Percentiles rank a stretch among this genome's conserved stretches.
Conservation (phyloP, 2,329 filamentous ascomycete species). For the Monascus ruber region DNA sequence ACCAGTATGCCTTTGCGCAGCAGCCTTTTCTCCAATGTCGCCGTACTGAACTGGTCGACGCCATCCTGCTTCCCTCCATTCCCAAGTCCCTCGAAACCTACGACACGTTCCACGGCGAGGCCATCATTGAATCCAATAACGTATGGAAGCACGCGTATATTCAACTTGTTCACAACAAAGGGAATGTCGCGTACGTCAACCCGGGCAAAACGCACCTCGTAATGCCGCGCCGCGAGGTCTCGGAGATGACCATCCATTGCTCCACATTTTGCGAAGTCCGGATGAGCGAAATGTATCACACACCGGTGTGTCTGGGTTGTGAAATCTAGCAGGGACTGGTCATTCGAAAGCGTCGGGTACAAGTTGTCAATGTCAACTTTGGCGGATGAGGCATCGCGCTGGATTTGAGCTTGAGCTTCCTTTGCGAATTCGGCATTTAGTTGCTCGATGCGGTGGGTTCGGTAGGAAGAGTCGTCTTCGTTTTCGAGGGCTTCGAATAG, state of each 20-base stretch:
- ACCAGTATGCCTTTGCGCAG: constrained; percentile 28
- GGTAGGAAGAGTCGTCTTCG: constrained; percentile 44
- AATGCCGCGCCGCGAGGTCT: constrained; percentile 28
- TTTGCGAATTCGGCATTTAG: constrained; percentile 46
- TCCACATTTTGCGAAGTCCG: constrained; percentile 50
- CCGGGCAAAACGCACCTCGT: constrained; percentile 34
- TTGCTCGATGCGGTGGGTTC: constrained; percentile 47
- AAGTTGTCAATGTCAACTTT: constrained; percentile 6
- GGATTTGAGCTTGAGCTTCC: constrained; percentile 26
- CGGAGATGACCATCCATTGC: constrained; percentile 52
- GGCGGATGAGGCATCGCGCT: constrained; percentile 23
- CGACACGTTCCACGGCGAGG: constrained; percentile 31
- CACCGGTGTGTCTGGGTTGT: constrained; percentile 48
- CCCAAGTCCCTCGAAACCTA: constrained; percentile 38
- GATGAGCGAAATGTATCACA: constrained; percentile 54
- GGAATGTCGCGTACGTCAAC: constrained; percentile 36
- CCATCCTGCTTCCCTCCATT: constrained; percentile 24
- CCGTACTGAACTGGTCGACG: constrained; percentile 28
- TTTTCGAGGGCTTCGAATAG: constrained; percentile 46
- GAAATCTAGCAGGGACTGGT: constrained; percentile 49
- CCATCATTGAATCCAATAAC: constrained; percentile 40
- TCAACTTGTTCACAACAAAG: constrained; percentile 38
- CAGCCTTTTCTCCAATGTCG: constrained; percentile 32
- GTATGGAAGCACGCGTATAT: constrained; percentile 36
- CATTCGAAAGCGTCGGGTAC: constrained; percentile 34